Base-by-base conservation (phyloP, 2,329 filamentous ascomycete species). In the Sarocladium strictum region DNA sequence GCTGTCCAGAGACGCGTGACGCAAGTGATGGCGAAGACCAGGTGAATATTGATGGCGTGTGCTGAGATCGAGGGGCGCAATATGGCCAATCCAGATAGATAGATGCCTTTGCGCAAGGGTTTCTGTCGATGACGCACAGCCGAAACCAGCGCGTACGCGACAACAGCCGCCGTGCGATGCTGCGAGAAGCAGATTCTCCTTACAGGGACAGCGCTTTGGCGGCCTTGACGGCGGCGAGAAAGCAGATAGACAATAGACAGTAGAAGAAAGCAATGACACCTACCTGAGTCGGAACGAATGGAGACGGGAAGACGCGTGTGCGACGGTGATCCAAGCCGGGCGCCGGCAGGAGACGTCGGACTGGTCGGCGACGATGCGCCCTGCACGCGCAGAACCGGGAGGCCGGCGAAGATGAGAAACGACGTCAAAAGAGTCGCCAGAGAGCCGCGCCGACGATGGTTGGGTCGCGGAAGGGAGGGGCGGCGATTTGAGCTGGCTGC, bases 281-380 rank as follows among this genome's bases (percentile, higher is more conserved):
- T 51, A 51, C 47, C 24, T 33, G 17, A 51, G 17, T 33, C 15
- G 14, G 5, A 51, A 35, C 47, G 14, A 14, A 33, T 23, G 19
- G 17, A 35, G 26, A 5, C 26, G 15, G 27, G 29, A 35, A 35
- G 27, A 35, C 47, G 47, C 27, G 47, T 51, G 27, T 51, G 47
- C 47, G 29, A 51, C 47, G 11, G 29, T 51, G 26, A 33, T 23
- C 23, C 23, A 49, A 51, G 27, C 26, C 47, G 15, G 47, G 27
- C 27, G 15, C 27, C 27, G 47, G 47, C 27, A 35, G 19, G 26
- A 14, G 29, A 51, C 17, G 47, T 51, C 29, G 17, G 29, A 32
- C 17, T 51, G 47, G 26, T 51, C 47, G 47, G 47, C 26, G 19
- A 23, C 29, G 47, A 51, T 32, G 47, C 47, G 47, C n/a, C 26